Percentiles rank a stretch among this genome's conserved stretches.
These are phyloP conservation scores for Sesbania bispinosa DNA, from an alignment of 306 rosid genomes.

Conservation along the genomic window DNA sequence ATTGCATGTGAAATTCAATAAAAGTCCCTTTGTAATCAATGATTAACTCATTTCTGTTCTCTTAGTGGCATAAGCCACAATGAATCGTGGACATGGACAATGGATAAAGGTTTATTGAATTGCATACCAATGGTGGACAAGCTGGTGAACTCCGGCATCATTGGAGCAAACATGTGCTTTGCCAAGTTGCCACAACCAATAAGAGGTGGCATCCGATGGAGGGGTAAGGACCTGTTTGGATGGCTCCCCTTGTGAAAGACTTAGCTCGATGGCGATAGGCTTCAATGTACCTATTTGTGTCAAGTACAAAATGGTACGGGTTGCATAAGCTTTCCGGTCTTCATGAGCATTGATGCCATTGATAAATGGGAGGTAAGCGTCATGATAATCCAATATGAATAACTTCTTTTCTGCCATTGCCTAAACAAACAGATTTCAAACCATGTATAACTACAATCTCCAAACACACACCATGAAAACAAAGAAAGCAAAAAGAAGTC, in stretches of 20 bases:
- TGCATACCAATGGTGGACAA: constrained; percentile 41
- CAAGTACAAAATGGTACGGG: constrained; percentile 29
- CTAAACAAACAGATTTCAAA: constrained; percentile 9
- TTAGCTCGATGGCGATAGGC: constrained; percentile 38
- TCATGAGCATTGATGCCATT: constrained; percentile 30
- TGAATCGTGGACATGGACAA: background rate
- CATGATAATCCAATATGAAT: constrained; percentile 39
- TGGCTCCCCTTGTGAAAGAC: constrained; percentile 13
- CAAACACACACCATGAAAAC: background rate
- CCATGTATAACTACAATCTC: background rate
- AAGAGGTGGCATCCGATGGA: constrained; percentile 35
- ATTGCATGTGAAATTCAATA: background rate
- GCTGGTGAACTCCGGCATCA: constrained; percentile 36
- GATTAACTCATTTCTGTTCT: background rate
- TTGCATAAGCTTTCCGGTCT: constrained; percentile 39
- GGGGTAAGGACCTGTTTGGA: constrained; percentile 38
- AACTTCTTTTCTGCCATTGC: constrained; percentile 34
- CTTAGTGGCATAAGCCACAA: no score
- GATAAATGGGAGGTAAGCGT: constrained; percentile 33
- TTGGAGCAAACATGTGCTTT: constrained; percentile 47
- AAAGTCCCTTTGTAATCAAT: background rate
- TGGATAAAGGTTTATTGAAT: background rate
- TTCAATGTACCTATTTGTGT: constrained; percentile 29
- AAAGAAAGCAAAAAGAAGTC: background rate
- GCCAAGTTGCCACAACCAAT: constrained; percentile 39